Evolutionary conservation across 805 yeast species (phyloP).

Genomic region (Diddensiella transvaalensis): DNA sequence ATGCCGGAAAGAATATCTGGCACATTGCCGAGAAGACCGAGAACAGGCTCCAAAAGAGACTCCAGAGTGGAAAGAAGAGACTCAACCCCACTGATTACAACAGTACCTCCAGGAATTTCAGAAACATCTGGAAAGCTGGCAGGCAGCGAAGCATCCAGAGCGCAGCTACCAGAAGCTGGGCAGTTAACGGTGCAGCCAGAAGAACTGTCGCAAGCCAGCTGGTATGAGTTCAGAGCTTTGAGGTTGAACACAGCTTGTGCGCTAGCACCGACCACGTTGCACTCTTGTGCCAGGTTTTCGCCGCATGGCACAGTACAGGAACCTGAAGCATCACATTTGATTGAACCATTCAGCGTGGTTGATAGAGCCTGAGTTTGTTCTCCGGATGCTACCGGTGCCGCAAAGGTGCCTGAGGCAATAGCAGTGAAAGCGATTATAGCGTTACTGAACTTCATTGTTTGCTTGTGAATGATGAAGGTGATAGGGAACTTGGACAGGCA

Average conservation of each 20-base stretch:
- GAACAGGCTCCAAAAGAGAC: not conserved
- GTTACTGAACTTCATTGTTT: not conserved
- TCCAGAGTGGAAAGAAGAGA: not conserved
- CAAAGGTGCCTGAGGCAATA: not conserved
- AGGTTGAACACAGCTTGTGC: not conserved
- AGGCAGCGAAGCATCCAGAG: not conserved
- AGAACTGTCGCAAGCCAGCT: not conserved
- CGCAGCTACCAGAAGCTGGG: not conserved
- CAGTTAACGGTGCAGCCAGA: not conserved
- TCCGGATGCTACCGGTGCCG: not conserved
- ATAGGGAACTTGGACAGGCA: no score
- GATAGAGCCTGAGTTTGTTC: not conserved
- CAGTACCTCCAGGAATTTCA: not conserved
- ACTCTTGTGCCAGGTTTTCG: not conserved
- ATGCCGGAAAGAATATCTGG: not conserved
- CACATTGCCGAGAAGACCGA: not conserved
- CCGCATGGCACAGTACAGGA: not conserved
- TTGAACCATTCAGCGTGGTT: not conserved
- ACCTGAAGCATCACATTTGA: not conserved
- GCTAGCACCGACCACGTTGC: not conserved
- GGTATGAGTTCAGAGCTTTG: not conserved
- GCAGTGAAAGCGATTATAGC: not conserved
- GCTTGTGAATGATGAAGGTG: not conserved
- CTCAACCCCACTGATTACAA: not conserved
- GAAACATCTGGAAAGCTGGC: not conserved